These are phyloP conservation scores for Nidula niveotomentosa DNA, from an alignment of 1,284 basidiomycete species.

Conservation along the genomic window DNA sequence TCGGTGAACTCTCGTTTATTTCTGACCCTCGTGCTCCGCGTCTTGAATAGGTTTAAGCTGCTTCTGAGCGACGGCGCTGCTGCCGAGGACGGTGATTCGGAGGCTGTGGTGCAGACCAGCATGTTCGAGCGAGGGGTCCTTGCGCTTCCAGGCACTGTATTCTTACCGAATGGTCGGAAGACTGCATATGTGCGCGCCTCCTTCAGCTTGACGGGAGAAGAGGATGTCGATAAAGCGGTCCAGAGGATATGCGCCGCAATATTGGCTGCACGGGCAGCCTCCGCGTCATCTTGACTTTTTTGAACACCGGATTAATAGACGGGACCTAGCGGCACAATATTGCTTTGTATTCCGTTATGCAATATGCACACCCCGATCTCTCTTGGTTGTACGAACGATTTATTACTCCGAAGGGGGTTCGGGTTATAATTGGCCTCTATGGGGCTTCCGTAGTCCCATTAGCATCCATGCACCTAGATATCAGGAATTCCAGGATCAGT, in stretches of 20 bases:
- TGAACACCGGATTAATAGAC: neutral
- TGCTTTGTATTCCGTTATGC: neutral
- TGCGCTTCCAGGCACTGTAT: constrained; percentile 82
- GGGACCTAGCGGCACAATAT: neutral
- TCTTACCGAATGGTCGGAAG: constrained; percentile 69
- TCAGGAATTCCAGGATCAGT: neutral
- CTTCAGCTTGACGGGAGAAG: constrained; percentile 75
- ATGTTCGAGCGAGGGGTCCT: constrained; percentile 85
- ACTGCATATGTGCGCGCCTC: constrained; percentile 78
- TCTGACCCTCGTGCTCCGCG: neutral
- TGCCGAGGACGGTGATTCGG: constrained; percentile 65
- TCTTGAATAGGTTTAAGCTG: constrained; percentile 62
- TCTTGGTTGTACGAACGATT: neutral
- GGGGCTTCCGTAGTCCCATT: no score
- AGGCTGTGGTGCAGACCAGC: constrained; percentile 73
- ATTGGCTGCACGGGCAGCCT: constrained; percentile 37
- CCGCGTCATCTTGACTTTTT: constrained; percentile 1
- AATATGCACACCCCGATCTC: neutral
- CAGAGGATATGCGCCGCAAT: constrained; percentile 66
- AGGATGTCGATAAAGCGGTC: constrained; percentile 76
- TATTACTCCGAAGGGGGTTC: neutral
- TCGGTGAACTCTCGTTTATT: constrained; percentile 2
- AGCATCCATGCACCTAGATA: no score
- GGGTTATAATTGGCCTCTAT: no score
- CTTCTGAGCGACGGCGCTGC: constrained; percentile 33